Conservation (phyloP, 225 moss, liverwort and hornwort species). For the Lunularia cruciata region DNA sequence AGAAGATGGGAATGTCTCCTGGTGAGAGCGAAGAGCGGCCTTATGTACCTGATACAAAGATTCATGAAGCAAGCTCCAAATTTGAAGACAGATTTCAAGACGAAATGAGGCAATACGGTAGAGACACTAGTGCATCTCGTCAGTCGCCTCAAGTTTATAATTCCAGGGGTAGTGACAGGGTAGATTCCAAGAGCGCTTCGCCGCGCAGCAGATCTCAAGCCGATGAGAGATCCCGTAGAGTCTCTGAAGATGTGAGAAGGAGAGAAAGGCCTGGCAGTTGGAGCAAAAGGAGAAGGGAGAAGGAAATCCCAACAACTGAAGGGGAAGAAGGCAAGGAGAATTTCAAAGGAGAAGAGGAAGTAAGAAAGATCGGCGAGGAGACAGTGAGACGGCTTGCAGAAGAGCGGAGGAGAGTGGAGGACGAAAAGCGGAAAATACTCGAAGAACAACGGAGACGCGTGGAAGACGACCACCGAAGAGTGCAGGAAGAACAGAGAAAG, state of each 20-base stretch:
- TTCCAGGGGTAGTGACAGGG: background rate
- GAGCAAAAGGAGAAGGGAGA: conserved; percentile 19
- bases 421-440: conserved; percentile 21
- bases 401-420: conserved; percentile 14
- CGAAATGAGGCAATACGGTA: background rate
- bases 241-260: conserved; percentile 7
- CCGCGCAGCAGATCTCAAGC: background rate
- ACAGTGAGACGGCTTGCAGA: background rate
- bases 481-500: conserved; percentile 22
- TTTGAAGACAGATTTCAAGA: conserved; percentile 5
- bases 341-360: conserved; percentile 1
- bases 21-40: conserved; percentile 15
- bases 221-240: conserved; percentile 11
- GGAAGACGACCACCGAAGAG: background rate
- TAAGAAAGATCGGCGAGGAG: background rate
- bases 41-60: conserved; percentile 7
- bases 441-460: conserved; percentile 16
- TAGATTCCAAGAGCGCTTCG: background rate
- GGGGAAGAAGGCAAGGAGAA: conserved; percentile 37
- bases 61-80: conserved; percentile 1
- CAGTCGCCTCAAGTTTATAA: conserved; percentile 6
- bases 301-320: background rate
- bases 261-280: conserved; percentile 12
- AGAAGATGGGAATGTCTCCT: conserved; percentile 14
- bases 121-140: background rate